These are phyloP conservation scores for Eucalyptus shirleyi DNA, from an alignment of 345 rosid species.

Conservation along the genomic window DNA sequence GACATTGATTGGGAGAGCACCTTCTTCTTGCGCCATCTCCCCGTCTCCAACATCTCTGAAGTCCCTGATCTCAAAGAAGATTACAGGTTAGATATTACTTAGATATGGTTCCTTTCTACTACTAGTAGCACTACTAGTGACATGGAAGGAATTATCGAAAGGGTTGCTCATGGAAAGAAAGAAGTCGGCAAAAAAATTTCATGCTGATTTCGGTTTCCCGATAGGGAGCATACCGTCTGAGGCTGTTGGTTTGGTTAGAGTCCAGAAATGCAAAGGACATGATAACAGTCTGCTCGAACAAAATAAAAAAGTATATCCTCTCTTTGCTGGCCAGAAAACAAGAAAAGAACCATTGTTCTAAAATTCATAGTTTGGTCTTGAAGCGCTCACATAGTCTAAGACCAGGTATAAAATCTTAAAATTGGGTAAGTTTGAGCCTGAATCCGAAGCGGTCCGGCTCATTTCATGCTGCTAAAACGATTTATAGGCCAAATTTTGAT, in stretches of 20 bases:
- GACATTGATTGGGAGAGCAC: slow-evolving; percentile 95
- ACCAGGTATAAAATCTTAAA: neutral
- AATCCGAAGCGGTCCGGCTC: neutral
- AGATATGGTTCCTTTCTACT: neutral
- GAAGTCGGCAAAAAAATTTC: neutral
- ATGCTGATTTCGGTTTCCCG: neutral
- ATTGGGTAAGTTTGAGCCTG: neutral
- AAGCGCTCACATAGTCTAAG: neutral
- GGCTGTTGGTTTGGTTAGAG: neutral
- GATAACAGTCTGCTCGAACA: neutral
- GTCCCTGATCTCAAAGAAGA: slow-evolving; percentile 52
- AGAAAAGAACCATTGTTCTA: neutral
- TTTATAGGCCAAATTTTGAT: neutral
- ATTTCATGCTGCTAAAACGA: neutral
- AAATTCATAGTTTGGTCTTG: neutral
- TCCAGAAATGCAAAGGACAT: neutral
- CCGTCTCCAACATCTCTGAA: slow-evolving; percentile 45
- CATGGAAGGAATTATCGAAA: neutral
- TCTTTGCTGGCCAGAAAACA: neutral
- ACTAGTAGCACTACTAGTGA: neutral
- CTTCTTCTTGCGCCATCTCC: slow-evolving; percentile 61
- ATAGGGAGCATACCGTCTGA: neutral
- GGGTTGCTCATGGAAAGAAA: neutral
- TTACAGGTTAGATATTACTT: neutral
- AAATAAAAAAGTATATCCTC: neutral